Evolutionary conservation across 257 asterid species (phyloP), one percentile per base, ranked within the genome.

Genomic region (Phtheirospermum japonicum): DNA sequence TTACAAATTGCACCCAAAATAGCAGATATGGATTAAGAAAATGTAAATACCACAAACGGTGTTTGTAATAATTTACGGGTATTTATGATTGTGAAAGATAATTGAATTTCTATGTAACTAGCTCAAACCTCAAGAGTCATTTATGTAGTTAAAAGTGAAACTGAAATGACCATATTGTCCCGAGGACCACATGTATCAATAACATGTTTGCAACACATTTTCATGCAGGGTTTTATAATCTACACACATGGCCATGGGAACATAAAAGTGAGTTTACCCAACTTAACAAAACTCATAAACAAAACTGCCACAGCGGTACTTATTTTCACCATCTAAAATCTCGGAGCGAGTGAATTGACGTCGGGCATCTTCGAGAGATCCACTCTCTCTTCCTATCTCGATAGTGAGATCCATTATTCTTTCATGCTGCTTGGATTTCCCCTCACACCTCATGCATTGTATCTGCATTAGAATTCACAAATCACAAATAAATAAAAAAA

Each of bases 401-500:
- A 87, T 84, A n/a, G 89, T 82, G 63, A 89, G 93, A 72, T 89
- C 97, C 97, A 89, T 84, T 71, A 89, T 87, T 71, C 84, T 82
- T 45, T 89, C 97, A 53, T 81, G 73, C 64, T 76, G 78, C 48
- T 74, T 87, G 46, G 95, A 89, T 79, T 60, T 85, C 20, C 81
- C 82, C 59, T 85, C 80, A 66, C 97, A 89, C 69, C 82, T 79
- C 92, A 81, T 79, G 83, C 97, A 89, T 67, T 78, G 73, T 42
- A 89, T 89, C 97, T 89, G 88, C 76, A 79, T 52, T 66, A 52
- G 56, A 73, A 61, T 37, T 53, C 37, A 39, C 61, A 64, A 19
- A 13, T 14, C 32, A 54, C 19, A 53, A 26, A 17, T 20, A 18
- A 8, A 28, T 40, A 48, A 14, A 13, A 6, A 5, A 18, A 19